Base-by-base conservation (phyloP, 2,329 filamentous ascomycete genomes). In the Kalmusia sp. region DNA sequence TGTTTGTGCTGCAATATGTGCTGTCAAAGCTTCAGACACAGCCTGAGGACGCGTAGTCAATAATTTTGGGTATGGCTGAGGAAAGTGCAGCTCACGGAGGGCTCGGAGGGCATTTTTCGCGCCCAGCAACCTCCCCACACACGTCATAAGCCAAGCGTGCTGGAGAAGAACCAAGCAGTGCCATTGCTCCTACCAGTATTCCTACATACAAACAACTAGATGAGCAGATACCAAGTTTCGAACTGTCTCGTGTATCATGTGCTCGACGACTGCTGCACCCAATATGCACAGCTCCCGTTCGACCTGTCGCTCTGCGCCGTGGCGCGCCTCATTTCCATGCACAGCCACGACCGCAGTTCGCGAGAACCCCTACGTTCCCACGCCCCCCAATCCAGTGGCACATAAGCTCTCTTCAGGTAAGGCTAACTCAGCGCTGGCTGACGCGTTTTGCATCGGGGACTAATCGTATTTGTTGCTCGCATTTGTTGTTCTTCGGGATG, bases 21-120 rank as follows among this genome's bases (percentile, higher is more conserved):
- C 38, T 46, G 40, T 52, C 33, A 44, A 47, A 43, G 38, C 55
- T 52, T 50, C 54, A 14, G 58, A 56, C 59, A 67, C 64, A 67
- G 65, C 67, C 63, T 52, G 49, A 52, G 53, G 62, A 70, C 66
- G 67, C 67, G 67, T 70, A 67, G 44, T 69, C 66, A 57, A 59
- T 47, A 27, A 25, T 38, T 58, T 53, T 54, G 55, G 49, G 59
- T 61, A 51, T 58, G 61, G 57, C 44, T 55, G 54, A 58, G 54
- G 44, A 49, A 22, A 14, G n/a, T n/a, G n/a, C n/a, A n/a, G n/a
- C n/a, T n/a, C 28, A 50, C 55, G 63, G 64, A 59, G 47, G 49
- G 46, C 39, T 57, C 57, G 60, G 60, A 58, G 53, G 41, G 38
- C 19, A 43, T 22, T 43, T 52, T 49, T 51, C 37, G 38, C 30